Conservation (phyloP, 495 filamentous ascomycete genomes). For the Penicillium macrosclerotiorum region DNA sequence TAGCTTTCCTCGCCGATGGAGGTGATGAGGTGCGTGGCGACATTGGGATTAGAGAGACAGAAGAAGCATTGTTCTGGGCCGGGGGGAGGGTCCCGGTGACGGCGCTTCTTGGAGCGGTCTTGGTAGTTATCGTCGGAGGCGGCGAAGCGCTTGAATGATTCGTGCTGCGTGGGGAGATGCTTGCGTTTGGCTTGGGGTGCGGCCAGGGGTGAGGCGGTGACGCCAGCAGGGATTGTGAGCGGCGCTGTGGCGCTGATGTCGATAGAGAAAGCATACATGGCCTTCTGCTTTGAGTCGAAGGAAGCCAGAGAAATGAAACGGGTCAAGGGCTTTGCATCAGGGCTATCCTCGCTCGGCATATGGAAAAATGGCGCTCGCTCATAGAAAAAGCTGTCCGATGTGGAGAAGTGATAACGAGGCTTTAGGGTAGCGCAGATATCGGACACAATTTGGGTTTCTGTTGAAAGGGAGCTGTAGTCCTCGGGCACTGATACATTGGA, state of each 20-base stretch:
- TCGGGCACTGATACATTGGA: slow-evolving; percentile 56
- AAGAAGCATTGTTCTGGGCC: slow-evolving; percentile 87
- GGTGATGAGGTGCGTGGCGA: slow-evolving; percentile 83
- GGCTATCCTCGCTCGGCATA: slow-evolving; percentile 50
- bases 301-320: slow-evolving; percentile 86
- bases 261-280: slow-evolving; percentile 85
- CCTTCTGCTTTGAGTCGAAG: slow-evolving; percentile 73
- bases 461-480: slow-evolving; percentile 31
- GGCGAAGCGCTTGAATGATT: slow-evolving; percentile 63
- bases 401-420: slow-evolving; percentile 85
- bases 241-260: slow-evolving; percentile 58
- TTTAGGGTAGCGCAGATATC: slow-evolving; percentile 74
- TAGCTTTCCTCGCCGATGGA: slow-evolving; percentile 83
- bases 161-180: slow-evolving; percentile 44
- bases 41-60: slow-evolving; percentile 79
- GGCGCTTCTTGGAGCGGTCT: slow-evolving; percentile 50
- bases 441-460: slow-evolving; percentile 56
- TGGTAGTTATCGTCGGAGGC: slow-evolving; percentile 31
- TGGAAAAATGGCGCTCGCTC: slow-evolving; percentile 95
- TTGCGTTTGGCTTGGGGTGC: slow-evolving; percentile 58
- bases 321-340: slow-evolving; percentile 59
- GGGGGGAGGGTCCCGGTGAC: slow-evolving; percentile 55
- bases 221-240: slow-evolving; percentile 58
- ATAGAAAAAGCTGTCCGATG: slow-evolving; percentile 67
- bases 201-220: slow-evolving; percentile 69